phyloP scores from a whole-genome alignment of 345 rosid genomes.

The Turnera subulata region DNA sequence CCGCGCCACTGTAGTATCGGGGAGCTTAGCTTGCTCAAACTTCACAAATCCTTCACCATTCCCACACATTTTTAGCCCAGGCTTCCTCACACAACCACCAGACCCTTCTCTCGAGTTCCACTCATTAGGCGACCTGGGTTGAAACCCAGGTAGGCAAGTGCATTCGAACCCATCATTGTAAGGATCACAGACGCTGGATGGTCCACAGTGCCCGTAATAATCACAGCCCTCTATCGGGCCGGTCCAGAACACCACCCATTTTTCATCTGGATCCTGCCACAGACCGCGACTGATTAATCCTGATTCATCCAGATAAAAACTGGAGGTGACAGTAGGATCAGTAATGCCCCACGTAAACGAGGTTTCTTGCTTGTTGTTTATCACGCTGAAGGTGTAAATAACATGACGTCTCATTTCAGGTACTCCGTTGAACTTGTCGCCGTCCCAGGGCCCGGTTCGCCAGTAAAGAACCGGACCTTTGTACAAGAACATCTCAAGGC shows the following conservation, averaged over 20 bases:
- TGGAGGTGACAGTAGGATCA: neutral
- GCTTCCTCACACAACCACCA: slow-evolving; percentile 17
- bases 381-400: too few relatives aligned
- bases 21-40: slow-evolving; percentile 18
- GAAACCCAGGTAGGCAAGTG: slow-evolving; percentile 17
- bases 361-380: too few relatives aligned
- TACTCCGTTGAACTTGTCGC: too few relatives aligned
- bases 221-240: neutral
- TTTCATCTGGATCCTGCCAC: slow-evolving; percentile 6
- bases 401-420: too few relatives aligned
- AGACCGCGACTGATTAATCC: neutral
- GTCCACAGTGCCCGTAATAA: slow-evolving; percentile 13
- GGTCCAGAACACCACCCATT: slow-evolving; percentile 3
- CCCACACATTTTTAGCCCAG: neutral
- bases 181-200: neutral
- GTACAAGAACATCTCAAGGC: too few relatives aligned
- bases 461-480: too few relatives aligned
- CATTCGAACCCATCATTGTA: slow-evolving; percentile 12
- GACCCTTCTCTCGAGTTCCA: slow-evolving; percentile 8
- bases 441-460: too few relatives aligned
- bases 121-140: neutral
- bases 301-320: neutral
- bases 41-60: slow-evolving; percentile 45
- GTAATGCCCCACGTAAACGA: too few relatives aligned
- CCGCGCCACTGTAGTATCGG: slow-evolving; percentile 7